Evolutionary conservation across 441 rosid genomes (phyloP), one percentile per base, ranked within the genome.

Genomic region (Biscutella laevigata): DNA sequence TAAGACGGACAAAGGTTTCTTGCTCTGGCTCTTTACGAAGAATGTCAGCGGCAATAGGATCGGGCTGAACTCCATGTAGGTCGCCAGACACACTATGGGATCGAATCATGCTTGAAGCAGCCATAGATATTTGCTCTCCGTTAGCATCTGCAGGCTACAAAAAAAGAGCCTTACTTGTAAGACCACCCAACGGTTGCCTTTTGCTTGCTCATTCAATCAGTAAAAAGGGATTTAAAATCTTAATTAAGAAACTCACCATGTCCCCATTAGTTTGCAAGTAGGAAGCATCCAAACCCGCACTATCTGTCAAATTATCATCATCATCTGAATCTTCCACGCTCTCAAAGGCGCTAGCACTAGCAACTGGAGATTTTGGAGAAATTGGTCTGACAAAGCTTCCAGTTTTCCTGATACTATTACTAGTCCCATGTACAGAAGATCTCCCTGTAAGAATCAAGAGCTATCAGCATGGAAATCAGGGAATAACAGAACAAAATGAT

Each of bases 11-110:
- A 76, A 94, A 89, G 28, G 82, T 86, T 63, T 84, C 99, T 0
- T 94, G 97, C 77, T 94, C 99, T 2, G 97, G 97, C 71, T 86
- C 99, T 71, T 79, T 94, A 75, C 99, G 82, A 28, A 94, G 72
- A 72, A 94, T 86, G 67, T 94, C 99, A 64, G 99, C 99, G 1
- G 99, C 88, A 65, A 94, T 83, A 61, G 97, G 99, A 77, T 94
- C 94, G 22, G 99, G 96, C 69, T 82, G 99, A 71, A 94, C 97
- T 29, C 95, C 99, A 75, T 92, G 99, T 56, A 92, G 74, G 53
- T 92, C 95, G 24, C 97, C 97, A 41, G 99, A 81, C 7, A 86
- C 82, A 64, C 99, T 89, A 58, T 94, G 99, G 21, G 99, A 83
- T 38, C 94, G 86, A 69, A 94, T 86, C 90, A 89, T 82, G 60